These are phyloP conservation scores for Leptodontidium sp. DNA, from an alignment of 2,329 filamentous ascomycete genomes.

Conservation along the genomic window DNA sequence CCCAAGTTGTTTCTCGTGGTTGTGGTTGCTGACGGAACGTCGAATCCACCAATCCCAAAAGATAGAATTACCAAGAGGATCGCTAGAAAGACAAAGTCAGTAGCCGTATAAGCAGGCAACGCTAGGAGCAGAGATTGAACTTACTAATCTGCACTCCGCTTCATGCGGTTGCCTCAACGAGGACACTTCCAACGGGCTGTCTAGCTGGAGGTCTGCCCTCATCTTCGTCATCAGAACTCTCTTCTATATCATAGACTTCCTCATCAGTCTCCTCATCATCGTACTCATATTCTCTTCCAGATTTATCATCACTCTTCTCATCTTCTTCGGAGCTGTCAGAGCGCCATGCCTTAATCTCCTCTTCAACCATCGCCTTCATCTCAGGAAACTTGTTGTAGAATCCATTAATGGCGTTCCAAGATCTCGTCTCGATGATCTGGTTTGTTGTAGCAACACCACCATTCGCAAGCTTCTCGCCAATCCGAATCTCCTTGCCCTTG, in stretches of 20 bases:
- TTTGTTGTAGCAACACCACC: neutral
- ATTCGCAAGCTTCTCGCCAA: slow-evolving; percentile 3
- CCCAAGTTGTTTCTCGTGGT: too few species aligned
- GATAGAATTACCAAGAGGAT: too few species aligned
- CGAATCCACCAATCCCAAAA: too few species aligned
- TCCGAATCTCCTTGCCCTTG: neutral
- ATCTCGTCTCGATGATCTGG: neutral
- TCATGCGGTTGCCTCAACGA: neutral
- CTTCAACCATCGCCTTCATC: neutral
- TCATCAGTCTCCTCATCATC: slow-evolving; percentile 8
- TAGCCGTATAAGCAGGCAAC: neutral
- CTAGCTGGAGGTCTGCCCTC: neutral
- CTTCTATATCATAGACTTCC: neutral
- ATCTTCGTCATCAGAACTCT: slow-evolving; percentile 9
- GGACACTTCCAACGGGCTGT: neutral
- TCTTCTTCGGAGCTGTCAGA: neutral
- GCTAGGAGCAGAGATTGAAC: neutral
- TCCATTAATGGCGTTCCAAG: neutral
- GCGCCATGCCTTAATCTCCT: neutral
- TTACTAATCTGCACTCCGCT: neutral
- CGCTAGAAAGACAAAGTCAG: too few species aligned
- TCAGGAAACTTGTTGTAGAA: neutral
- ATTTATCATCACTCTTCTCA: neutral
- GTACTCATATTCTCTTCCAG: neutral
- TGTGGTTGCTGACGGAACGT: too few species aligned